Evolutionary conservation across 2,329 filamentous ascomycete species (phyloP), one percentile per base, ranked within the genome.

Genomic region (Pleurostoma richardsiae): DNA sequence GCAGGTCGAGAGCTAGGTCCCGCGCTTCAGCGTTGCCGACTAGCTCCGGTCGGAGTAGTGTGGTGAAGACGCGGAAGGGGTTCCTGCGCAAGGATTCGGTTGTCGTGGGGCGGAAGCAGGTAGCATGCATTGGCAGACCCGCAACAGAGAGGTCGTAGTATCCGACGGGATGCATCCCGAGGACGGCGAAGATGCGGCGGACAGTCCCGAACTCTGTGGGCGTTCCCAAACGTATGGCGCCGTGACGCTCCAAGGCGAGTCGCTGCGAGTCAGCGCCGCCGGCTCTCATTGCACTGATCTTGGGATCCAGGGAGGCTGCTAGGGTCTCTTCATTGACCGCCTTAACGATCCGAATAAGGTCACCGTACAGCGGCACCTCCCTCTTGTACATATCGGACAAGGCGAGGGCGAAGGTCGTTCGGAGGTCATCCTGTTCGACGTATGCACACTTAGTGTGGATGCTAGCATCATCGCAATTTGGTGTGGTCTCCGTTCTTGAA

Each of bases 91-190:
- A 58, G 0, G 69, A 61, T 2, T 58, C 52, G 1, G 49, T 44
- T 4, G 54, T 59, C 0, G 56, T 59, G 1, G 74, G 73, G 2
- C 76, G 68, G 49, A 79, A 79, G 6, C 68, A 71, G 0, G 75
- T 79, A 1, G 73, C 73, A 46, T 78, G 73, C 57, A 79, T 67
- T 0, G 75, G 76, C 10, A 79, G 60, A 0, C 68, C 67, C 3
- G 69, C 73, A 0, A 66, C 54, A 1, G 66, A 67, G 0, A 79
- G 62, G 45, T 79, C 73, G 49, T 79, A 79, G 53, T 78, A 77
- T 1, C 73, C 74, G 1, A 78, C 73, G 0, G 76, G 65, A 27
- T 68, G 54, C 67, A 79, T 71, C 4, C 69, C 72, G 47, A 79
- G 58, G 2, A 77, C 47, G 3, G 60, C 57, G 47, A 70, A 68